These are phyloP conservation scores for Cladobotryum protrusum DNA, from an alignment of 2,329 filamentous ascomycete genomes.

Conservation along the genomic window DNA sequence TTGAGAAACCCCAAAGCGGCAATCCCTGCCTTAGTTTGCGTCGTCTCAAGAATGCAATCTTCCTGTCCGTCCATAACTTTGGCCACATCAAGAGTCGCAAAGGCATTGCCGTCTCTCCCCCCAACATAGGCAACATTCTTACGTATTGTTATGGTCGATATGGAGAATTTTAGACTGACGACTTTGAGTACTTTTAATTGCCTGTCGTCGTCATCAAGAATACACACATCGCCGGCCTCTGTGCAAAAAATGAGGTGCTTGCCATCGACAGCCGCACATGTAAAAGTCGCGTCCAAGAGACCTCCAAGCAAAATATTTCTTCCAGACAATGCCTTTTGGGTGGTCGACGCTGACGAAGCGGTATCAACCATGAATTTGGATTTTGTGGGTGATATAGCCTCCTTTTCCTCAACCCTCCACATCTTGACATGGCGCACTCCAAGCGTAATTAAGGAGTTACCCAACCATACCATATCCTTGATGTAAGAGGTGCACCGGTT, in stretches of 20 bases:
- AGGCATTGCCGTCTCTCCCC: constrained; percentile 54
- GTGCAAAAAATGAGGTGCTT: constrained; percentile 76
- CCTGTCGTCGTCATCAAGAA: constrained; percentile 70
- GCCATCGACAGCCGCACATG: constrained; percentile 67
- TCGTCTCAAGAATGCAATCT: constrained; percentile 33
- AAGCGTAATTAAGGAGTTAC: constrained; percentile 73
- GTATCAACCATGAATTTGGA: constrained; percentile 46
- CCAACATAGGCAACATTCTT: constrained; percentile 59
- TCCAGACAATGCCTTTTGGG: constrained; percentile 64
- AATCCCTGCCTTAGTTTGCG: constrained; percentile 40
- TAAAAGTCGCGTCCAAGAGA: constrained; percentile 79
- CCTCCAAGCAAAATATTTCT: constrained; percentile 81
- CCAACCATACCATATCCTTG: constrained; percentile 86
- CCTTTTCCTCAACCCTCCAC: constrained; percentile 73
- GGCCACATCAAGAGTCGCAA: constrained; percentile 47
- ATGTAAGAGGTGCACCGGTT: constrained; percentile 87
- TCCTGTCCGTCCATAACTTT: constrained; percentile 39
- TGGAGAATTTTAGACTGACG: constrained; percentile 58
- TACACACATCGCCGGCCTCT: constrained; percentile 82
- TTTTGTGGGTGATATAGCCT: constrained; percentile 57
- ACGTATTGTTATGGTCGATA: constrained; percentile 60
- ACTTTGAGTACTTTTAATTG: constrained; percentile 65
- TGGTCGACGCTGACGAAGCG: constrained; percentile 23
- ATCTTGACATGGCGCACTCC: constrained; percentile 90
- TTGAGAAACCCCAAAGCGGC: constrained; percentile 64